Conservation (phyloP, 2,329 filamentous ascomycete genomes). For the Ophiostoma fasciatum region DNA sequence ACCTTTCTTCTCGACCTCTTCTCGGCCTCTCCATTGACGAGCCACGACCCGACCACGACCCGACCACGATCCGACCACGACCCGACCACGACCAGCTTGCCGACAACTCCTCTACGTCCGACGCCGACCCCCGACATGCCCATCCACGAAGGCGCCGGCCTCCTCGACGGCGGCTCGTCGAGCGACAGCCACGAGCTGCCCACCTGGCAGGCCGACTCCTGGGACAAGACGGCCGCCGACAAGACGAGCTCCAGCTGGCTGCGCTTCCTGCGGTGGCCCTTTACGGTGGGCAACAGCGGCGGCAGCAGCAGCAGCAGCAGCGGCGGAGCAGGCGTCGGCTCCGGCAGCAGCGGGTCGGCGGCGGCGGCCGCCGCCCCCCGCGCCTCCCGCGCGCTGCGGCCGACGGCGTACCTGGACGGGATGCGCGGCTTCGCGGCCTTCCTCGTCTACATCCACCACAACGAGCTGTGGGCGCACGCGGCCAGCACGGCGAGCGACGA, state of each 20-base stretch:
- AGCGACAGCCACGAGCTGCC: constrained; percentile 2
- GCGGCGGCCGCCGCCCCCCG: constrained; percentile 13
- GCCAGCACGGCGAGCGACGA: constrained; percentile 15
- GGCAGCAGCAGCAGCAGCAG: background rate
- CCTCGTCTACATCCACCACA: constrained; percentile 49
- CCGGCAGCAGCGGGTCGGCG: background rate
- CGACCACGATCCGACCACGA: too few relatives aligned
- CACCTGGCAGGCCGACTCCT: background rate
- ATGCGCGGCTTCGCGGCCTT: constrained; percentile 52
- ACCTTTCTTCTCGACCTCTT: too few relatives aligned
- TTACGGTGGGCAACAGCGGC: background rate
- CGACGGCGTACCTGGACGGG: constrained; percentile 49
- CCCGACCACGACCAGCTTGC: too few relatives aligned
- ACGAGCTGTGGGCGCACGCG: constrained; percentile 41
- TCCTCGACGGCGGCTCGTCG: constrained; percentile 2
- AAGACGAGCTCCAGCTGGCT: too few relatives aligned
- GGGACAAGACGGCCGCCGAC: background rate
- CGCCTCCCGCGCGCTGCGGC: constrained; percentile 26
- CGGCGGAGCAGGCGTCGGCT: background rate
- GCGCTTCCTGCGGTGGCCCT: background rate
- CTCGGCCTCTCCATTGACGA: too few relatives aligned
- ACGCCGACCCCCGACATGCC: too few relatives aligned
- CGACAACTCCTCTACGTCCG: too few relatives aligned
- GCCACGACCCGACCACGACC: too few relatives aligned
- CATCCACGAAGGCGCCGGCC: constrained; percentile 3